Evolutionary conservation across 2,329 filamentous ascomycete genomes (phyloP), one percentile per base, ranked within the genome.

Genomic region (Sclerotinia glacialis): DNA sequence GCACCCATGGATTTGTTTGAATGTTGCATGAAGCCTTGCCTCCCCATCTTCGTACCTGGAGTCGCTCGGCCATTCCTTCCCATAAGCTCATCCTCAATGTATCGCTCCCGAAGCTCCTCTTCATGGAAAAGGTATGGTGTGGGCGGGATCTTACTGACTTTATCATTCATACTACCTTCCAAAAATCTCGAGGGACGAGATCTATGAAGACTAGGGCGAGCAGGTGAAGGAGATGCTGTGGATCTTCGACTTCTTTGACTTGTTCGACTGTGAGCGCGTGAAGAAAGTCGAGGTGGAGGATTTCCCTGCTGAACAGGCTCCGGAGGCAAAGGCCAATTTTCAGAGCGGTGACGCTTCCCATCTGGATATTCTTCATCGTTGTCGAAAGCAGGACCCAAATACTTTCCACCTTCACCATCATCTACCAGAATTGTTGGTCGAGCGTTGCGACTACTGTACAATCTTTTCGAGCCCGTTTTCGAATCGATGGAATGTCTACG

Each of bases 121-220:
- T 76, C 71, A 16, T 64, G 53, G 42, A 67, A 74, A 11, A 75
- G 65, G 47, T 74, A 77, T 52, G 71, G 65, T 44, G 64, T 60
- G 14, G 75, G 75, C 37, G 92, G 92, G 67, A 83, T 85, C 67
- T 86, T 83, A 74, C 90, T 93, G 42, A 85, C 82, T 70, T 90
- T 87, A 77, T 96, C 91, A 74, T 89, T 92, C 91, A 97, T 94
- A 74, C 89, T 94, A 50, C 90, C 93, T 78, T 97, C 93, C 47
- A 85, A 78, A 71, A 89, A 89, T 65, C 79, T 89, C 74, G 84
- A 96, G 81, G 78, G 86, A 76, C 80, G 86, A 80, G 71, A 78
- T 68, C 79, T 76, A 67, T 78, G 76, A 68, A 76, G 42, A 67
- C 73, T 75, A 59, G 70, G 71, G 9, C 68, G 68, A 26, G 44